Conservation (phyloP, 2,329 filamentous ascomycete genomes). For the Trichoderma polysporum region DNA sequence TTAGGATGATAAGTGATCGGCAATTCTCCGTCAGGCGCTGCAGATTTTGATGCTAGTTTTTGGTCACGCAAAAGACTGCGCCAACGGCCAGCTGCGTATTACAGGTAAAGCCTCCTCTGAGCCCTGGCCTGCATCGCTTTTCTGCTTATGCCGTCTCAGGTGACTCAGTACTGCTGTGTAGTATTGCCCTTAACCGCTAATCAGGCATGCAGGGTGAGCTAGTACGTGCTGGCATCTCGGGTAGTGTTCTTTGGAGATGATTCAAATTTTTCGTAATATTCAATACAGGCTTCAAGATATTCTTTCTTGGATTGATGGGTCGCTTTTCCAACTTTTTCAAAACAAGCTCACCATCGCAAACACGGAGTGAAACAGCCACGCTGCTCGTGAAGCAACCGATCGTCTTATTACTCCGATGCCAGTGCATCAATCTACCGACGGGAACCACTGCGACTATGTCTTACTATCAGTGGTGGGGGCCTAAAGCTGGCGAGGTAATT, state of each 20-base stretch:
- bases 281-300: neutral
- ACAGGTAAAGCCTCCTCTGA: neutral
- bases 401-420: neutral
- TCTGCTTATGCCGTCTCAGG: neutral
- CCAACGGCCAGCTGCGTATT: neutral
- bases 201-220: neutral
- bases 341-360: neutral
- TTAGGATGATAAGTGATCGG: neutral
- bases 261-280: neutral
- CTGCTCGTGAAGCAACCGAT: neutral
- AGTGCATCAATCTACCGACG: neutral
- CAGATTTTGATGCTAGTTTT: neutral
- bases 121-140: neutral
- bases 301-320: neutral
- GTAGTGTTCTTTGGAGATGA: neutral
- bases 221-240: neutral
- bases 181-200: neutral
- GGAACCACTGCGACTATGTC: neutral
- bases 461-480: slow-evolving; percentile 6
- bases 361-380: neutral
- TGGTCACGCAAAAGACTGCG: neutral
- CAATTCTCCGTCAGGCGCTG: neutral
- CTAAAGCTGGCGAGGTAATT: neutral
- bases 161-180: neutral
- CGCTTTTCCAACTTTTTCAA: too few relatives aligned